Base-by-base conservation (phyloP, 2,329 filamentous ascomycete species). In the Fusarium beomiforme region DNA sequence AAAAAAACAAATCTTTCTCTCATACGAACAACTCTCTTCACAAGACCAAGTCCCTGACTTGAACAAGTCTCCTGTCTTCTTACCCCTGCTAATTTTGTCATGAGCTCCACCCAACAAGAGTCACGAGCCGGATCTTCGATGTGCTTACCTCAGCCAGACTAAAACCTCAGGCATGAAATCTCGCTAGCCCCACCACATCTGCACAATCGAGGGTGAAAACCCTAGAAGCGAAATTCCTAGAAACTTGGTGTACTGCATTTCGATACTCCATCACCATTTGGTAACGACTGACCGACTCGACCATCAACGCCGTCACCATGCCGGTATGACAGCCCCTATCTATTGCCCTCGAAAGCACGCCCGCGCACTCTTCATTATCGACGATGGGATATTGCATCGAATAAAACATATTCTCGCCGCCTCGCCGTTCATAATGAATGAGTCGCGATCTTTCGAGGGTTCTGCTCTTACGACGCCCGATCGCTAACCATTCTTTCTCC, bases 261-360 rank as follows among this genome's bases (percentile, higher is more conserved):
- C 47, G 68, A 75, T 77, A 78, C 69, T 71, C 73, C 37, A 75
- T 77, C 78, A 77, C 75, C 78, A 80, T 67, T 67, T 67, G 64
- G 64, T 70, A 76, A 64, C 76, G 78, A 77, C 65, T 76, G 77
- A 79, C 63, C 75, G 78, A 79, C 77, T 81, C 76, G 80, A 81
- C 78, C 79, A 78, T 75, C 76, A 80, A 78, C 78, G 75, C 75
- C 79, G 77, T 75, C 80, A 83, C 80, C 76, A 83, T 83, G 81
- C 80, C 81, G 79, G 81, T 83, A 83, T 73, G 81, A 69, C 64
- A 71, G 58, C 58, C 61, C 53, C 59, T 56, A 58, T 6, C 42
- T 54, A 41, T 44, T 37, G 24, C 53, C 58, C 55, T 57, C 33
- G 51, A 42, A 24, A 49, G 59, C 50, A 51, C 54, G 59, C 58